These are phyloP conservation scores for Schizochytrium sp. DNA, from an alignment of 108 stramenopile species.

Conservation along the genomic window DNA sequence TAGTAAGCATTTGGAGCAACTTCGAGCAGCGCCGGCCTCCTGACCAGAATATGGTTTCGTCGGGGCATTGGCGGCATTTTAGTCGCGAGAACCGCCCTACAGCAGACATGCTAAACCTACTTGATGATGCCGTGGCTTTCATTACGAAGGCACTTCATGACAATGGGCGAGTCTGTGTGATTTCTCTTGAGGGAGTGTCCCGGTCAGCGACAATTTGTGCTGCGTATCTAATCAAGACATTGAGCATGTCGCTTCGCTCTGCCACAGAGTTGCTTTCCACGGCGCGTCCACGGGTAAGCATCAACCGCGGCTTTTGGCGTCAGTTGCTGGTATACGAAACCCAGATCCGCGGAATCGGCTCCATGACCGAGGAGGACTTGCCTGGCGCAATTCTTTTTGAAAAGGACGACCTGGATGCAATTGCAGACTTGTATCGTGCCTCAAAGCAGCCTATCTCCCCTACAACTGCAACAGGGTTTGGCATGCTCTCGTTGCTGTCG, in stretches of 20 bases:
- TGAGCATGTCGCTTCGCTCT: not conserved
- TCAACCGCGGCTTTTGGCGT: constrained; percentile 58
- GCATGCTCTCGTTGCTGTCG: not conserved
- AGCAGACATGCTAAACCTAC: constrained; percentile 43
- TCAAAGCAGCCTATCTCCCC: constrained; percentile 6
- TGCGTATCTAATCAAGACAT: constrained; percentile 11
- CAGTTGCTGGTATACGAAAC: constrained; percentile 42
- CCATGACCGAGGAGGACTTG: constrained; percentile 55
- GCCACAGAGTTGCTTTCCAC: not conserved
- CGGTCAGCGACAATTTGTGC: constrained; percentile 19
- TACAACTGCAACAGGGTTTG: constrained; percentile 35
- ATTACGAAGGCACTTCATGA: not conserved
- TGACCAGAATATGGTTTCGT: constrained; percentile 4
- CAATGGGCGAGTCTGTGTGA: constrained; percentile 3
- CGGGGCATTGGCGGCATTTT: constrained; percentile 33
- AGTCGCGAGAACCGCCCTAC: constrained; percentile 35
- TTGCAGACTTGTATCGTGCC: not conserved
- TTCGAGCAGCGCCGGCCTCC: constrained; percentile 46
- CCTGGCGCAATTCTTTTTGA: constrained; percentile 53
- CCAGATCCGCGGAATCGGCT: not conserved
- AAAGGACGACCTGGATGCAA: constrained; percentile 46
- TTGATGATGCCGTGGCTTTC: constrained; percentile 24
- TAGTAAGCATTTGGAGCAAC: constrained; percentile 13
- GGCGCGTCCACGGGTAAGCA: not conserved
- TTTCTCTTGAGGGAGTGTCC: constrained; percentile 46